A percentile compares a stretch with the other conserved stretches of the same genome.
phyloP scores from a whole-genome alignment of 2,329 filamentous ascomycete genomes.

The Penicillium glabrum region DNA sequence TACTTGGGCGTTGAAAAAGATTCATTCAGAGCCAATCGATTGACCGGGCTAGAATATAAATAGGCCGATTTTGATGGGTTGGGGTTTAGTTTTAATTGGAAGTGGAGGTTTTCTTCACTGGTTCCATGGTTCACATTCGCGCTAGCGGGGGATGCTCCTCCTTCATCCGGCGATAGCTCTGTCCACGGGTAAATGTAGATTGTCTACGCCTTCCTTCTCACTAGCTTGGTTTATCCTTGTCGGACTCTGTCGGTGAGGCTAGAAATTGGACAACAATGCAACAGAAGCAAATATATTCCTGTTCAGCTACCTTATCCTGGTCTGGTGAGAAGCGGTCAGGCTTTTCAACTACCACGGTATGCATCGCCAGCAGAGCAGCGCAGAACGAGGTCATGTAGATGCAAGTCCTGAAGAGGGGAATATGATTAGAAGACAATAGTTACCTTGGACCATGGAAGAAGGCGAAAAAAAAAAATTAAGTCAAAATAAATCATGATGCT shows the following conservation, averaged over 20 bases:
- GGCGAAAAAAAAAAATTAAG: background rate
- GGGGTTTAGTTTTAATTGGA: background rate
- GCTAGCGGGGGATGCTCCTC: background rate
- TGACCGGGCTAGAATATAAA: background rate
- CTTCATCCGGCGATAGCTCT: background rate
- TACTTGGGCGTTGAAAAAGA: slow-evolving; percentile 16
- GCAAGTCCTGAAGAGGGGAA: background rate
- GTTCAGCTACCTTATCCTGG: background rate
- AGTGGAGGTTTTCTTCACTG: background rate
- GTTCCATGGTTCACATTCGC: background rate
- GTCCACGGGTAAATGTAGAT: background rate
- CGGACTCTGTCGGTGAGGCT: background rate
- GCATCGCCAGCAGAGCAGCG: slow-evolving; percentile 17
- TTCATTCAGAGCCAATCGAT: slow-evolving; percentile 26
- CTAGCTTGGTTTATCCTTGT: background rate
- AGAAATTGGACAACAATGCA: background rate
- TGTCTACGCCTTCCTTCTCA: background rate
- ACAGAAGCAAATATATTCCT: background rate
- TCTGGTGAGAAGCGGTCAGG: slow-evolving; percentile 13
- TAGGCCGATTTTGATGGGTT: background rate
- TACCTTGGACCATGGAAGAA: background rate
- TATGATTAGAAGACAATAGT: background rate
- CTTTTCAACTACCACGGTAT: slow-evolving; percentile 2
- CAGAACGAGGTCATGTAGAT: slow-evolving; percentile 9
- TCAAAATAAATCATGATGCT: background rate